Evolutionary conservation across 306 rosid genomes (phyloP), one percentile per base, ranked within the genome.

Genomic region (Gastrolobium villosum): DNA sequence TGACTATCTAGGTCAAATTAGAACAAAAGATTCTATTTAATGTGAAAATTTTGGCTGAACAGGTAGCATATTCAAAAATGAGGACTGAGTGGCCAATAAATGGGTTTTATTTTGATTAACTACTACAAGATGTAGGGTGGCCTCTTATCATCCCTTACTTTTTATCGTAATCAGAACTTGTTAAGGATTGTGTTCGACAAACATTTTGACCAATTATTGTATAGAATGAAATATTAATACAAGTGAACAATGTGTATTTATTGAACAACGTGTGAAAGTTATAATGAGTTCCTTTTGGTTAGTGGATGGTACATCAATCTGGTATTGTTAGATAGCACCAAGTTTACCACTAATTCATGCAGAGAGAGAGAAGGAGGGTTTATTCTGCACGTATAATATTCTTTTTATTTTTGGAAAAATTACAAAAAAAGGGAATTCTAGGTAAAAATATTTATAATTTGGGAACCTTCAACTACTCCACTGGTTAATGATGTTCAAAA

Each of bases 391-490:
- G 56, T 49, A 9, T 79, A 5, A 5, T 55, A 14, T 64, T 7
- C 7, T 7, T 37, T 63, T 14, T 14, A 52, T 28, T 53, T 53
- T 20, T 53, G 35, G 62, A 15, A 70, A 69, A 71, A 13, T n/a
- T 8, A 69, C 41, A 34, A 14, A 49, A 34, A 50, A 20, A 20
- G 26, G 31, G 44, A 49, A 34, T 69, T 69, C 32, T 14, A 32
- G 61, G 61, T 49, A 30, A 69, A 20, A 20, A 20, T 20, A 20
- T 20, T 20, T 20, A 20, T 20, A 20, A 65, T 43, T 26, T 54
- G 45, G 65, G 37, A 72, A 60, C 59, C 36, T 60, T 74, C 34
- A 44, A 61, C 46, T 34, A 46, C 63, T 60, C 50, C 35, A 74
- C 37, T 50, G 20, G 44, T 20, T 30, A 13, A 55, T 26, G 14